Percentiles rank a stretch among this genome's conserved stretches.
Evolutionary conservation across 116 monocot genomes (phyloP).

Genomic region (Cymodocea nodosa): DNA sequence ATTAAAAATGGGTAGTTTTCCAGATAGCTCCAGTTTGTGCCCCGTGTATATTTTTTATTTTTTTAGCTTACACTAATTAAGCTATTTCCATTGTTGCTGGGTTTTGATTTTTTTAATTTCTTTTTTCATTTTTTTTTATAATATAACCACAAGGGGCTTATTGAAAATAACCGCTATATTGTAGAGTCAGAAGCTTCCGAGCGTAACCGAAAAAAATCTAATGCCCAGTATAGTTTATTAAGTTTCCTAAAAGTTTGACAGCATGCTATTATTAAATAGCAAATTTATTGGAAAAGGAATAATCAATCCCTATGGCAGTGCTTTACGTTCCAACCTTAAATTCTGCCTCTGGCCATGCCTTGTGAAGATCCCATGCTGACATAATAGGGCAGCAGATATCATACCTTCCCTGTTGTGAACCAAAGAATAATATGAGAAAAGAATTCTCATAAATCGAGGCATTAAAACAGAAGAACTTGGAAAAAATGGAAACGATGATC

Average conservation of each 20-base stretch:
- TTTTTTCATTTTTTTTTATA: no score
- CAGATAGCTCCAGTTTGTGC: no score
- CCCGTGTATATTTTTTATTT: no score
- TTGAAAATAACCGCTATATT: no score
- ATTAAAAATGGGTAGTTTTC: no score
- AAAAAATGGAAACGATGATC: background rate
- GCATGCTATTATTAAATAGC: background rate
- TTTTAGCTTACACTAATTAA: no score
- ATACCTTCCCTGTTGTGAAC: slow-evolving; percentile 85
- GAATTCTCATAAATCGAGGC: background rate
- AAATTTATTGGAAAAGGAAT: background rate
- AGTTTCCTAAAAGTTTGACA: background rate
- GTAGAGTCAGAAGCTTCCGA: no score
- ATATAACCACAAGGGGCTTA: no score
- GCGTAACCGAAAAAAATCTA: no score
- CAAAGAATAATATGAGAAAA: background rate
- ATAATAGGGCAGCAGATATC: slow-evolving; percentile 97
- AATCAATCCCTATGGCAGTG: background rate
- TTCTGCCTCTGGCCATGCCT: slow-evolving; percentile 97
- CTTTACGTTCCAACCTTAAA: slow-evolving; percentile 50
- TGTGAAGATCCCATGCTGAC: slow-evolving; percentile 99
- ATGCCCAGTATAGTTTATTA: no score
- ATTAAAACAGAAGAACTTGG: background rate
- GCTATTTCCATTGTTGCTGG: no score
- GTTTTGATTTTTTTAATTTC: no score